Conservation (phyloP, 2,329 filamentous ascomycete species). For the Pseudogymnoascus destructans region DNA sequence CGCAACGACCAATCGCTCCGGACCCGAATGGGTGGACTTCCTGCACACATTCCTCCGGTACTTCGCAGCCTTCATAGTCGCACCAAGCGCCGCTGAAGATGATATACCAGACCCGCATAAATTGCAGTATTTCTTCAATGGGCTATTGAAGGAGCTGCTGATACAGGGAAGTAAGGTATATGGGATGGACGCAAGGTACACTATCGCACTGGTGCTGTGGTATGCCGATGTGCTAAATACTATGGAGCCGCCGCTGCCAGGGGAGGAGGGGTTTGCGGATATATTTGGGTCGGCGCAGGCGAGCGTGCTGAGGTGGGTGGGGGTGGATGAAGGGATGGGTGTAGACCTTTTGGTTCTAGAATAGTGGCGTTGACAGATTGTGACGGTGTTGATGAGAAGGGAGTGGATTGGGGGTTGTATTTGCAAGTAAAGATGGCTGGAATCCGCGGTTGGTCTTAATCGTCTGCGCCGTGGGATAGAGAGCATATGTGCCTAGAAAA, state of each 20-base stretch:
- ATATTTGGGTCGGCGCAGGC: background rate
- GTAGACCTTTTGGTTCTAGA: background rate
- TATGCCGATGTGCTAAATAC: too few species aligned
- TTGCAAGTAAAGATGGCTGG: background rate
- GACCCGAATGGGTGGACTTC: background rate
- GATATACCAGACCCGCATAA: background rate
- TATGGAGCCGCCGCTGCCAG: background rate
- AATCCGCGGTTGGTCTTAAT: background rate
- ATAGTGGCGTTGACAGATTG: background rate
- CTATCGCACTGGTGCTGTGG: background rate
- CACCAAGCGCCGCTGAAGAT: background rate
- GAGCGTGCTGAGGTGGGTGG: background rate
- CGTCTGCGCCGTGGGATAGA: too few species aligned
- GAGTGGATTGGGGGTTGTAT: background rate
- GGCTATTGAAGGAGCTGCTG: background rate
- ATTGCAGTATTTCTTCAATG: background rate
- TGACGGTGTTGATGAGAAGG: background rate
- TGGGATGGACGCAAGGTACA: background rate
- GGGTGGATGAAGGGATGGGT: background rate
- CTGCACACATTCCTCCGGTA: background rate
- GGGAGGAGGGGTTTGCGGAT: background rate
- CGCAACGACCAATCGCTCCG: background rate
- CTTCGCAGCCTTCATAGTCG: background rate
- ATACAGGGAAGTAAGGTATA: background rate
- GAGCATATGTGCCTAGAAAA: fast-evolving